Base-by-base conservation (phyloP, 352 stramenopile genomes). In the Pythium plurisporium region DNA sequence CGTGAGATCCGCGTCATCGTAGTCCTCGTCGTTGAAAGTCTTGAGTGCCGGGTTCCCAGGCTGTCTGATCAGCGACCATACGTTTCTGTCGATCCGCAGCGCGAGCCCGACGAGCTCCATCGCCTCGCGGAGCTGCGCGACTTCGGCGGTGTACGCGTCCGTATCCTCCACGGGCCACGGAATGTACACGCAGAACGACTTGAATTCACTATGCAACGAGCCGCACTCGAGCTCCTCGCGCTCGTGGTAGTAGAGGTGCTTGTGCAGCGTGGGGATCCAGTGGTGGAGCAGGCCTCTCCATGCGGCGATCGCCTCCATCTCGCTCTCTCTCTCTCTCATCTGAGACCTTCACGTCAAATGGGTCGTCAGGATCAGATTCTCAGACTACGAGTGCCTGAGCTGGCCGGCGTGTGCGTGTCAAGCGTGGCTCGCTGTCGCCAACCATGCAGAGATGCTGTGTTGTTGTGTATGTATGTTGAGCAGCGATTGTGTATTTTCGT, bases 171-270 rank as follows among this genome's bases (percentile, higher is more conserved):
- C 38, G n/a, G 57, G 57, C 47, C 40, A 59, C 33, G 57, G 57
- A 5, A 64, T 27, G 57, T 55, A 64, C 15, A 64, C 41, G 30
- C 46, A 63, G 38, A 63, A 51, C 20, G 37, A 53, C 17, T 54
- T 40, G 40, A 64, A 48, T 25, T 44, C 30, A 29, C 48, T 64
- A 9, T 64, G 57, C 8, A 64, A 42, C 23, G 57, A 43, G 26
- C 25, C 23, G 29, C 47, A 46, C 19, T 52, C 57, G 11, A 52
- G 12, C 36, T 64, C 57, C 27, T 58, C 40, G 40, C 57, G 47
- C 48, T 64, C 57, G 17, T 59, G 27, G 40, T 58, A 59, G 27
- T 46, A 53, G 14, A 64, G 41, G 27, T 64, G 40, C 23, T 42
- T 25, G 12, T 55, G 48, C 25, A 64, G 57, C 30, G n/a, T 37